Percentiles rank a stretch among this genome's conserved stretches.
Conservation (phyloP, 2,329 filamentous ascomycete species). For the Aspergillus persii region DNA sequence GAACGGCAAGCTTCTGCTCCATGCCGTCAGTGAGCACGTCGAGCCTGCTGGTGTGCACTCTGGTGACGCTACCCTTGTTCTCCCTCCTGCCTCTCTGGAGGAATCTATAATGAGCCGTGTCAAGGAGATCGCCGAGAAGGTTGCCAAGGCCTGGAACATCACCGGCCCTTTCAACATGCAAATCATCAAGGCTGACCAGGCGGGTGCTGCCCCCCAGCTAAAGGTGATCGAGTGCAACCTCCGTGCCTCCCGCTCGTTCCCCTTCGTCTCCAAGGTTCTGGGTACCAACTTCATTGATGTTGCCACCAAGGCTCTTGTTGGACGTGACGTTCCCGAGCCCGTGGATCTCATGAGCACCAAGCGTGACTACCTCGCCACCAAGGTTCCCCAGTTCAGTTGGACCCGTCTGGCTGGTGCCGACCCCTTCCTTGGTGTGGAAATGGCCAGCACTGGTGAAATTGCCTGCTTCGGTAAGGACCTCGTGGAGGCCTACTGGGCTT, state of each 20-base stretch:
- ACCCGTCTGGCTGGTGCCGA: slow-evolving; percentile 95
- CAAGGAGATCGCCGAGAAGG: slow-evolving; percentile 94
- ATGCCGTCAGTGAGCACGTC: slow-evolving; percentile 92
- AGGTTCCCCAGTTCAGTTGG: slow-evolving; percentile 99
- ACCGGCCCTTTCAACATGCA: slow-evolving; percentile 99
- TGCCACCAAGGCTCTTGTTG: slow-evolving; percentile 87
- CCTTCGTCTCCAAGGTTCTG: slow-evolving; percentile 95
- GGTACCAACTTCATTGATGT: slow-evolving; percentile 96
- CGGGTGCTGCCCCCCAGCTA: slow-evolving; percentile 71
- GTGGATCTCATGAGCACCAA: slow-evolving; percentile 84
- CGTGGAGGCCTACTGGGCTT: slow-evolving; percentile 96
- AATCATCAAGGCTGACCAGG: slow-evolving; percentile 87
- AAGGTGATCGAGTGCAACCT: slow-evolving; percentile 99
- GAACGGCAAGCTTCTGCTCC: slow-evolving; percentile 79
- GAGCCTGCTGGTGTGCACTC: slow-evolving; percentile 98
- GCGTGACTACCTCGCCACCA: slow-evolving; percentile 91
- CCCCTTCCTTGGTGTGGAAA: slow-evolving; percentile 96
- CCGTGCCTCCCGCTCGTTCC: slow-evolving; percentile 94
- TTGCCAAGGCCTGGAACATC: slow-evolving; percentile 94
- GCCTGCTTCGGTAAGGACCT: slow-evolving; percentile 97
- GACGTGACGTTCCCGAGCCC: slow-evolving; percentile 78
- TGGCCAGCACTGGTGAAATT: slow-evolving; percentile 96
- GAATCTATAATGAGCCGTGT: slow-evolving; percentile 75
- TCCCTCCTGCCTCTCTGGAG: slow-evolving; percentile 81
- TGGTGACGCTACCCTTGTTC: slow-evolving; percentile 89